phyloP scores from a whole-genome alignment of 805 yeast species.

The Kodamaea restingae region DNA sequence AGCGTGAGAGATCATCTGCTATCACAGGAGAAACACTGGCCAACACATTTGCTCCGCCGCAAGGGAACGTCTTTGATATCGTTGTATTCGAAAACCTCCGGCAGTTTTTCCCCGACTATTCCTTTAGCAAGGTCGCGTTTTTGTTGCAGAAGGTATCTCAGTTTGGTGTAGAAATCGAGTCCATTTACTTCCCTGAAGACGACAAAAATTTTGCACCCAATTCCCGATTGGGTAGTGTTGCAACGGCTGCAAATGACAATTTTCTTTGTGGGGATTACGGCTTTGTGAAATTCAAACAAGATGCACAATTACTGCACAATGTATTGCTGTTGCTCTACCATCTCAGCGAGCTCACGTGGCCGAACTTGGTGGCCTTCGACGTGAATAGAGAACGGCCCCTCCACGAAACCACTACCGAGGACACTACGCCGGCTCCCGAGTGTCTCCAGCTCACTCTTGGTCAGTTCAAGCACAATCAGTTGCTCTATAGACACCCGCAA shows the following conservation, averaged over 20 bases:
- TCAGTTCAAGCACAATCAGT: conserved; percentile 36
- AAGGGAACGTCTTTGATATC: conserved; percentile 16
- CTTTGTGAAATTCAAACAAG: conserved; percentile 44
- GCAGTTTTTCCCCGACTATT: conserved; percentile 39
- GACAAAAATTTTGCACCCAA: conserved; percentile 4
- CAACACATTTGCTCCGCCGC: neutral
- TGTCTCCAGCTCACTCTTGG: conserved; percentile 26
- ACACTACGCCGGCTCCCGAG: conserved; percentile 1
- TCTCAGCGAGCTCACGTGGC: conserved; percentile 45
- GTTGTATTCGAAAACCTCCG: conserved; percentile 42
- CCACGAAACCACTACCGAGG: conserved; percentile 1
- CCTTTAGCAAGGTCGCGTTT: conserved; percentile 19
- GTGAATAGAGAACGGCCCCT: conserved; percentile 8
- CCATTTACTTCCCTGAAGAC: conserved; percentile 47
- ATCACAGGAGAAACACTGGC: too few relatives aligned
- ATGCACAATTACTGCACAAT: conserved; percentile 35
- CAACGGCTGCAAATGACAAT: neutral
- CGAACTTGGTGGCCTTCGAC: conserved; percentile 31
- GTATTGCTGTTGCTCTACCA: conserved; percentile 47
- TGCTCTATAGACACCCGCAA: conserved; percentile 13
- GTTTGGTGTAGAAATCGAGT: conserved; percentile 45
- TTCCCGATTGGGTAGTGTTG: neutral
- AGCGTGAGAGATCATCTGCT: conserved; percentile 44
- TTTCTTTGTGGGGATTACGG: conserved; percentile 36
- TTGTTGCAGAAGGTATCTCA: conserved; percentile 41